Evolutionary conservation across 2,329 filamentous ascomycete species (phyloP).

Genomic region (Sphaceloma murrayae): DNA sequence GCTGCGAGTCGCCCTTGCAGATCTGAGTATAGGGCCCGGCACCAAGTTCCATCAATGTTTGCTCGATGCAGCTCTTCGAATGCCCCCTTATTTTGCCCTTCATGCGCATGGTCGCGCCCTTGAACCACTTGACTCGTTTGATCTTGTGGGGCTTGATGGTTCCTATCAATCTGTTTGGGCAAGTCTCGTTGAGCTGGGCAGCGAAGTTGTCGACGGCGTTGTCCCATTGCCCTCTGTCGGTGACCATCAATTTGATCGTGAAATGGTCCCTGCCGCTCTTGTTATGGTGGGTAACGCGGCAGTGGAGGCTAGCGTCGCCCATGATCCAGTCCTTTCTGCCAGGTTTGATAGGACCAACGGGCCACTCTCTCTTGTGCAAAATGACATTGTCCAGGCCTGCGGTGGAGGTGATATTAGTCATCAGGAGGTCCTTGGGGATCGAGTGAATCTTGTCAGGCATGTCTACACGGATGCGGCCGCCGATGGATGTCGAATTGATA

Average conservation of each 20-base stretch:
- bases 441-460: too few species aligned
- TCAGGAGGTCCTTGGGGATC: too few species aligned
- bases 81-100: neutral
- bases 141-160: neutral
- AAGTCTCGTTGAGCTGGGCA: neutral
- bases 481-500: too few species aligned
- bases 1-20: neutral
- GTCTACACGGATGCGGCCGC: too few species aligned
- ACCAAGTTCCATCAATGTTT: neutral
- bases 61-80: neutral
- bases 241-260: neutral
- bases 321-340: neutral
- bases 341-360: too few species aligned
- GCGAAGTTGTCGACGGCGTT: neutral
- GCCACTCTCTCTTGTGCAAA: too few species aligned
- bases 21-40: neutral
- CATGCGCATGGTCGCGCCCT: neutral
- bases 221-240: neutral
- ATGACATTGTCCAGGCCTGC: too few species aligned
- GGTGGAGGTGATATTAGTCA: too few species aligned
- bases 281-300: neutral
- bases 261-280: neutral
- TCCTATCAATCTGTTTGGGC: neutral
- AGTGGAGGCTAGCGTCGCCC: neutral
- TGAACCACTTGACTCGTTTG: neutral